A percentile compares a stretch with the other conserved stretches of the same genome.
phyloP scores from a whole-genome alignment of 371 early-diverging fungal species.

The Syncephalastrum contaminatum region DNA sequence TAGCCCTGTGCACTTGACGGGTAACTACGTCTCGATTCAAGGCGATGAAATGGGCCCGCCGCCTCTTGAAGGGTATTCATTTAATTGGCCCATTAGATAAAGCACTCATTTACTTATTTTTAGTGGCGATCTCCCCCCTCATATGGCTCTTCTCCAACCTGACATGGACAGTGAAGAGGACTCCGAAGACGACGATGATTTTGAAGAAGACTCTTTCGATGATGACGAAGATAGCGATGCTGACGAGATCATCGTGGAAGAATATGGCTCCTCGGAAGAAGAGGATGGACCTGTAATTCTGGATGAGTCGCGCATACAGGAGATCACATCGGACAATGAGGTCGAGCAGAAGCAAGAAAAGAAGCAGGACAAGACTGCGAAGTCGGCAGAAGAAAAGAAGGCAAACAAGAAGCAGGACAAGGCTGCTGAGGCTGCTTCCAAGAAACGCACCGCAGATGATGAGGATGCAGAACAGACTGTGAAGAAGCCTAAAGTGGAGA shows the following conservation, averaged over 20 bases:
- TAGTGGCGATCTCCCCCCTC: no score
- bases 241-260: background rate
- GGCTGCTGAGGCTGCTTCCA: background rate
- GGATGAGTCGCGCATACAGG: constrained; percentile 4
- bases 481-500: background rate
- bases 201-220: background rate
- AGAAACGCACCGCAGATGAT: background rate
- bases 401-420: background rate
- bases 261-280: background rate
- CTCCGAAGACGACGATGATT: constrained; percentile 10
- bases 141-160: no score
- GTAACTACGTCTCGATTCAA: constrained; percentile 17
- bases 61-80: no score
- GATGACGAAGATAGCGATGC: constrained; percentile 10
- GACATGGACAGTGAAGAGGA: no score
- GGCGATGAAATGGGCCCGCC: no score
- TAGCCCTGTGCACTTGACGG: constrained; percentile 26
- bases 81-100: no score
- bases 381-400: constrained; percentile 8
- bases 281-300: constrained; percentile 11
- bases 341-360: constrained; percentile 14
- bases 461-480: background rate
- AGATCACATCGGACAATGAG: constrained; percentile 7
- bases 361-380: constrained; percentile 8
- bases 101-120: no score